Base-by-base conservation (phyloP, 345 rosid genomes). In the Acer saccharum region DNA sequence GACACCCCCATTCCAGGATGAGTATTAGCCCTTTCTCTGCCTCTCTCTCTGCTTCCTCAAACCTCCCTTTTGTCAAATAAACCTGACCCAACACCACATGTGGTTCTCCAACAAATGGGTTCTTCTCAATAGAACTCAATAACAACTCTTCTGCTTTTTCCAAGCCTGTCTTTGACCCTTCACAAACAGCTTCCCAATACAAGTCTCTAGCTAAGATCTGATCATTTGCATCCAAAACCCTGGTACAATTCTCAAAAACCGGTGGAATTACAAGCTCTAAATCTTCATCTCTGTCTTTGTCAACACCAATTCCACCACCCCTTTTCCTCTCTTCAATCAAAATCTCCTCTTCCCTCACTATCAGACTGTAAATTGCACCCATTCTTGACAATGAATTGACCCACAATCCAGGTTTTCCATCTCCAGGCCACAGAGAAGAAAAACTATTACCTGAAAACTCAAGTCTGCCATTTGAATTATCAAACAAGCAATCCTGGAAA, bases 321-420 rank as follows among this genome's bases (percentile, higher is more conserved):
- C 80, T 83, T 58, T 68, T 87, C 78, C 90, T 89, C 79, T 94
- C 78, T 69, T 89, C 88, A 58, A 89, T 68, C 39, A 81, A 65
- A 74, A 93, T 90, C 89, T 91, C 93, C 64, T 96, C 99, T 72
- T 92, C 99, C 75, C 98, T 84, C 77, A 78, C 87, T 18, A 92
- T 82, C 78, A 96, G 71, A 4, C 71, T 77, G 73, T 90, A 96
- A 7, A 96, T 77, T 0, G 94, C 98, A 11, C 97, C 98, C 97
- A 94, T 92, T 71, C 93, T 90, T 43, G 98, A 92, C 23, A 77
- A 66, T 0, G 95, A 96, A 62, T 78, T 91, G 86, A 94, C 12
- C 99, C 99, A 94, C 3, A 92, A 83, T 20, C 98, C 98, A 3
- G 98, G 99, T 78, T 92, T 96, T 1, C 93, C 95, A 74, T 87